phyloP scores from a whole-genome alignment of 176 grass and related monocot species.

The Eleusine coracana region DNA sequence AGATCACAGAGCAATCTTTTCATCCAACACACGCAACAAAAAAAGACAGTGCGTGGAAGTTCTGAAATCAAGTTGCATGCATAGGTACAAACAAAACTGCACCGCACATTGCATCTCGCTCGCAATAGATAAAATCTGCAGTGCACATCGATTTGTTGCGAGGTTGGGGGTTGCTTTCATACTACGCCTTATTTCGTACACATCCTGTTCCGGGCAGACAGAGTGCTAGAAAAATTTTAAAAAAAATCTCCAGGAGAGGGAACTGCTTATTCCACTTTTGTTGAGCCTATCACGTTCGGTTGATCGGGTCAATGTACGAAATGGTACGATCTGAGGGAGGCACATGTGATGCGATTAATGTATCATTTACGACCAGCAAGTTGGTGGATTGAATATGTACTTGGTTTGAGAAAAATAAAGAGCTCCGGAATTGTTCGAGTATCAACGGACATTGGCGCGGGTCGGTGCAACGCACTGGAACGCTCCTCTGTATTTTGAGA shows the following conservation, averaged over 20 bases:
- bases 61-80: no score
- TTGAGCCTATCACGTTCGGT: neutral
- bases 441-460: neutral
- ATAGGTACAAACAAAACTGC: no score
- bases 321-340: constrained; percentile 35
- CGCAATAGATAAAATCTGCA: no score
- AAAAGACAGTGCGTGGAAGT: no score
- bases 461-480: no score
- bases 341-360: neutral
- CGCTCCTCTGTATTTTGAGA: no score
- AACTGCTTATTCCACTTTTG: neutral
- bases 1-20: no score
- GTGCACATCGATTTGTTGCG: neutral
- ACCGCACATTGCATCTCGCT: no score
- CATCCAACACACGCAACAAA: no score
- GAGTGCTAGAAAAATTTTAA: neutral
- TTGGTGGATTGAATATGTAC: neutral
- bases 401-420: neutral
- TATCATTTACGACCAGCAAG: neutral
- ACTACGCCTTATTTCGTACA: neutral
- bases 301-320: neutral
- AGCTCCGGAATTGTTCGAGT: neutral
- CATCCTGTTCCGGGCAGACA: neutral
- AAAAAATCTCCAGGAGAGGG: no score
- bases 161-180: neutral